Conservation (phyloP, 2,329 filamentous ascomycete genomes). For the Neofusicoccum parvum region DNA sequence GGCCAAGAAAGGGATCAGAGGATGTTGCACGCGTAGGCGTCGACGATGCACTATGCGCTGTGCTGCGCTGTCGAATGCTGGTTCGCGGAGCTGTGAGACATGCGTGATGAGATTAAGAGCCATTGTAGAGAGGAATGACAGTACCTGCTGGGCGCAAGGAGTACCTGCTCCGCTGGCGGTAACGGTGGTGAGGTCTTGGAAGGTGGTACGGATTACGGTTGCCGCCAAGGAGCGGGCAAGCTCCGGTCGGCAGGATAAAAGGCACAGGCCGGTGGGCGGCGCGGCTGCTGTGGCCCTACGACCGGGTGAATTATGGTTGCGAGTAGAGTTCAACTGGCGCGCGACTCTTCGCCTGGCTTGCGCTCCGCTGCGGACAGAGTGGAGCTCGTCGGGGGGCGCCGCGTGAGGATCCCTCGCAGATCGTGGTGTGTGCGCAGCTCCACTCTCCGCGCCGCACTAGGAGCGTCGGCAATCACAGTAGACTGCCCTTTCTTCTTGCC, state of each 20-base stretch:
- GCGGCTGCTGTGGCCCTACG: background rate
- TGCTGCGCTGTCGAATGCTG: background rate
- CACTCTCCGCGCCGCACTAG: background rate
- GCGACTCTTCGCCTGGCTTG: background rate
- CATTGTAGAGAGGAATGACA: background rate
- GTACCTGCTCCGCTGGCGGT: background rate
- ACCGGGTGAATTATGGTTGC: background rate
- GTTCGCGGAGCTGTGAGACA: background rate
- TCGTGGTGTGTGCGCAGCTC: slow-evolving; percentile 9
- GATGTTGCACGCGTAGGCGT: background rate
- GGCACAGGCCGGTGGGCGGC: too few relatives aligned
- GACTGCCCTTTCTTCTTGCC: too few relatives aligned
- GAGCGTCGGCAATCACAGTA: background rate
- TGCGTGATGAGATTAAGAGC: background rate
- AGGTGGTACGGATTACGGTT: background rate
- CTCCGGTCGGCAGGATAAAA: too few relatives aligned
- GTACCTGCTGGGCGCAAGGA: background rate
- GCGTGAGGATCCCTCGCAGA: slow-evolving; percentile 10
- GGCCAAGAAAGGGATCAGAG: slow-evolving; percentile 6
- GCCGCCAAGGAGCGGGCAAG: background rate
- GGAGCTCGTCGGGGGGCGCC: background rate
- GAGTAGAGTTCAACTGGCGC: background rate
- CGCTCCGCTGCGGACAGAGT: slow-evolving; percentile 3
- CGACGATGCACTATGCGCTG: background rate
- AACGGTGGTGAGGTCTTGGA: slow-evolving; percentile 3